These are phyloP conservation scores for Inonotus hispidus DNA, from an alignment of 1,284 basidiomycete species.

Conservation along the genomic window DNA sequence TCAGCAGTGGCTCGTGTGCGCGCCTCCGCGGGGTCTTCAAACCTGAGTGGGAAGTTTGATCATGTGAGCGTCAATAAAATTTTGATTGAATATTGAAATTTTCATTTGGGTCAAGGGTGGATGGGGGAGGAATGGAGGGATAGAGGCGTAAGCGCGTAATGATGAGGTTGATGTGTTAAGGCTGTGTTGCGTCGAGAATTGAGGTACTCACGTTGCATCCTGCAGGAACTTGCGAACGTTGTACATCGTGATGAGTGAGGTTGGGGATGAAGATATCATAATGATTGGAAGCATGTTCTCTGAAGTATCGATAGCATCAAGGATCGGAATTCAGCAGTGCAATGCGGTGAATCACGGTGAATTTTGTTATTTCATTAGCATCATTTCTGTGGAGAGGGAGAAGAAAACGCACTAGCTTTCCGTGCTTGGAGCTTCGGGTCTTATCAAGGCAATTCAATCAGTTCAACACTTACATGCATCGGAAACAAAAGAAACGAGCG, in stretches of 20 bases:
- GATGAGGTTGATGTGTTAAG: background rate
- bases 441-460: background rate
- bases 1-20: constrained; percentile 60
- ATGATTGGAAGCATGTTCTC: constrained; percentile 85
- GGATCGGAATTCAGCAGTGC: background rate
- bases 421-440: constrained; percentile 22
- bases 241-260: constrained; percentile 94
- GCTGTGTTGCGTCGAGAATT: background rate
- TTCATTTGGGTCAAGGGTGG: background rate
- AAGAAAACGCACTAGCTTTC: constrained; percentile 19
- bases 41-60: constrained; percentile 40
- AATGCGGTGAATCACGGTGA: background rate
- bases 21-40: constrained; percentile 75
- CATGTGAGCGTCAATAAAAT: background rate
- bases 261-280: constrained; percentile 93
- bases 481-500: background rate
- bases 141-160: background rate
- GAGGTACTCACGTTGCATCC: constrained; percentile 65
- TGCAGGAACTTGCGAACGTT: constrained; percentile 94
- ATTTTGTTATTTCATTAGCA: background rate
- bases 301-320: constrained; percentile 24
- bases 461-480: background rate
- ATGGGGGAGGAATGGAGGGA: background rate
- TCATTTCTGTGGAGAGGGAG: background rate
- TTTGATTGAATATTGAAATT: background rate